phyloP scores from a whole-genome alignment of 2,329 filamentous ascomycete species.

The Cordyceps pruinosa region DNA sequence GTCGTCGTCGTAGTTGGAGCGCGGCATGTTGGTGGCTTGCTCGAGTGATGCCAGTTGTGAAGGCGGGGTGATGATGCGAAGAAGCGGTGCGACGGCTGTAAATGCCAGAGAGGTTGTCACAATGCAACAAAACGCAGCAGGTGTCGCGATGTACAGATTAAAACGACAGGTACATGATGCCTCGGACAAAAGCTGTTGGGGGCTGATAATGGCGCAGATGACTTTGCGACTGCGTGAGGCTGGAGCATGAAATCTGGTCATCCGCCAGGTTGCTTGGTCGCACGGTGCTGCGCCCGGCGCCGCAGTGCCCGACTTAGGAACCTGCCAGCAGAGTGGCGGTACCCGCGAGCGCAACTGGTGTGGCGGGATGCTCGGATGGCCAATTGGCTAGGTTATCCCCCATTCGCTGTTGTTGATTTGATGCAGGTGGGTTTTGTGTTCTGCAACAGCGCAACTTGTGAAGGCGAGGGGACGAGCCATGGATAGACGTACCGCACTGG shows the following conservation, averaged over 20 bases:
- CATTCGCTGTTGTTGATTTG: background rate
- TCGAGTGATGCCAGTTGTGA: background rate
- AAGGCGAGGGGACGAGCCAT: background rate
- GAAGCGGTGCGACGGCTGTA: background rate
- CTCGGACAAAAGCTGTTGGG: background rate
- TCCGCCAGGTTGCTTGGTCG: background rate
- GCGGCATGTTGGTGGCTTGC: background rate
- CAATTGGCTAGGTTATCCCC: background rate
- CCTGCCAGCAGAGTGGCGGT: background rate
- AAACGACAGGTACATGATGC: too few species aligned
- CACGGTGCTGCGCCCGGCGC: background rate
- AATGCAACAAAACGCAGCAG: too few species aligned
- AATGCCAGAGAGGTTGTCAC: background rate
- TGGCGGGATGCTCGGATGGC: slow-evolving; percentile 4
- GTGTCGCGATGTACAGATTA: too few species aligned
- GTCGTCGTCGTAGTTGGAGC: slow-evolving; percentile 17
- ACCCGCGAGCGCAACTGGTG: background rate
- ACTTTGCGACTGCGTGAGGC: background rate
- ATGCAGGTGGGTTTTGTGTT: background rate
- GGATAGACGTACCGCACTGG: too few species aligned
- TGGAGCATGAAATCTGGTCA: background rate
- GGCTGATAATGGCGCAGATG: background rate
- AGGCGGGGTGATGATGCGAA: background rate
- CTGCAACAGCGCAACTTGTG: background rate
- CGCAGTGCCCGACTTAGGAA: background rate